These are phyloP conservation scores for Phytophthora fragariae DNA, from an alignment of 352 stramenopile genomes.

Conservation along the genomic window DNA sequence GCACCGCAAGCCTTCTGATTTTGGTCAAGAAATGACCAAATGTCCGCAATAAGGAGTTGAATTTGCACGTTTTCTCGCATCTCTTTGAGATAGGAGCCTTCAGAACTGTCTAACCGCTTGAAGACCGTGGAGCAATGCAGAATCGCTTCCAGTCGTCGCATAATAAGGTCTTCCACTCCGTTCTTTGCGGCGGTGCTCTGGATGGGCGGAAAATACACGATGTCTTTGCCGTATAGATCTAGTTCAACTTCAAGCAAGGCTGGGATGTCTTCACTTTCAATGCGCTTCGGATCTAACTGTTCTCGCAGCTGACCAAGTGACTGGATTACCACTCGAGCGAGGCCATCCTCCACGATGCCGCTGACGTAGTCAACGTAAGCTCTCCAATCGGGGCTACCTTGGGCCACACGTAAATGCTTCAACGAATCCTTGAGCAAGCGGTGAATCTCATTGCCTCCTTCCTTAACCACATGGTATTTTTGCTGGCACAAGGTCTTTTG, in stretches of 20 bases:
- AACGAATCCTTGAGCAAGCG: slow-evolving; percentile 91
- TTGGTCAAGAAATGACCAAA: slow-evolving; percentile 82
- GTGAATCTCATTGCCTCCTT: slow-evolving; percentile 89
- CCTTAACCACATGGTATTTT: slow-evolving; percentile 90
- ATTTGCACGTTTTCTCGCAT: slow-evolving; percentile 88
- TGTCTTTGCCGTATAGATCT: slow-evolving; percentile 88
- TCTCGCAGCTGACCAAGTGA: slow-evolving; percentile 78
- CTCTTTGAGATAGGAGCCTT: slow-evolving; percentile 91
- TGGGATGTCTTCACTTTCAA: slow-evolving; percentile 85
- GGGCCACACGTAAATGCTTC: slow-evolving; percentile 88
- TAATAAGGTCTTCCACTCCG: slow-evolving; percentile 69
- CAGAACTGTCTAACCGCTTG: slow-evolving; percentile 86
- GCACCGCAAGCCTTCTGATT: slow-evolving; percentile 75
- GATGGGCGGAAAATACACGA: slow-evolving; percentile 85
- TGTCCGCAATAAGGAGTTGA: slow-evolving; percentile 74
- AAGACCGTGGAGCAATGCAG: slow-evolving; percentile 72
- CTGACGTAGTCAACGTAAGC: slow-evolving; percentile 94
- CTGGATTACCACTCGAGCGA: slow-evolving; percentile 76
- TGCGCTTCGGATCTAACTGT: slow-evolving; percentile 85
- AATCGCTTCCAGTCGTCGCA: slow-evolving; percentile 76
- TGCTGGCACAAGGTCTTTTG: slow-evolving; percentile 72
- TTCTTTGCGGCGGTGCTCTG: slow-evolving; percentile 50
- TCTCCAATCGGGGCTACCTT: slow-evolving; percentile 93
- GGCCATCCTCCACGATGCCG: slow-evolving; percentile 87
- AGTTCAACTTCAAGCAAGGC: slow-evolving; percentile 92